A percentile compares a stretch with the other conserved stretches of the same genome.
Evolutionary conservation across 1,284 basidiomycete genomes (phyloP).

Genomic region (Omphalotus olearius): DNA sequence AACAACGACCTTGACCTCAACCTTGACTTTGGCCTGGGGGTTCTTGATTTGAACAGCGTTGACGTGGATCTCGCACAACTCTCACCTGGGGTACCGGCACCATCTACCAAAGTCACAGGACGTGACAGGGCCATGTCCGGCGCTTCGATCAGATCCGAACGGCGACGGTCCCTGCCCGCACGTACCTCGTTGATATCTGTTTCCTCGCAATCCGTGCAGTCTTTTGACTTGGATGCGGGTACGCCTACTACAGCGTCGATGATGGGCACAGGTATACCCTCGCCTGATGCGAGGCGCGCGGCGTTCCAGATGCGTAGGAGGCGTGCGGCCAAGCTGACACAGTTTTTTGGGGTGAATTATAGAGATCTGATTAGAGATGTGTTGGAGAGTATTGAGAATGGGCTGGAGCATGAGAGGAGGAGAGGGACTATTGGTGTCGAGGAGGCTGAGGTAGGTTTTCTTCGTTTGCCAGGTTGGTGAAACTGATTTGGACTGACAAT

Average conservation of each 20-base stretch:
- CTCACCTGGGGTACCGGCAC: neutral
- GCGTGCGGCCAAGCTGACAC: conserved; percentile 72
- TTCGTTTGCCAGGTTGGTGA: conserved; percentile 8
- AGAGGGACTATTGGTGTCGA: conserved; percentile 59
- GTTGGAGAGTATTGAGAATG: conserved; percentile 72
- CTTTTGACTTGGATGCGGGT: neutral
- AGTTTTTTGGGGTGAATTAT: conserved; percentile 83
- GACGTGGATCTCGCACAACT: neutral
- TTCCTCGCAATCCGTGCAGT: conserved; percentile 24
- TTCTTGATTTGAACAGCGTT: neutral
- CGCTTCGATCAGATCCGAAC: conserved; percentile 46
- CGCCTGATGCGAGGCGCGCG: neutral
- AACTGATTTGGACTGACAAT: conserved; percentile 7
- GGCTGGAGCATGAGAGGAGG: conserved; percentile 62
- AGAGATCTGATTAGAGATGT: conserved; percentile 70
- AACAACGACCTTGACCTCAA: conserved; percentile 29
- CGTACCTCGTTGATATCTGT: conserved; percentile 57
- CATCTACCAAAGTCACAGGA: neutral
- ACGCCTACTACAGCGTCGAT: conserved; percentile 18
- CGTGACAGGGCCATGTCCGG: conserved; percentile 19
- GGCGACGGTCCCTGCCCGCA: conserved; percentile 66
- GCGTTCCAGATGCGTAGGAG: conserved; percentile 67
- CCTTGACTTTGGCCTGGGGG: neutral
- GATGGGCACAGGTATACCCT: conserved; percentile 25
- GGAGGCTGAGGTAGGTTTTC: conserved; percentile 60